phyloP scores from a whole-genome alignment of 2,329 filamentous ascomycete genomes.

The Fusarium buxicola region DNA sequence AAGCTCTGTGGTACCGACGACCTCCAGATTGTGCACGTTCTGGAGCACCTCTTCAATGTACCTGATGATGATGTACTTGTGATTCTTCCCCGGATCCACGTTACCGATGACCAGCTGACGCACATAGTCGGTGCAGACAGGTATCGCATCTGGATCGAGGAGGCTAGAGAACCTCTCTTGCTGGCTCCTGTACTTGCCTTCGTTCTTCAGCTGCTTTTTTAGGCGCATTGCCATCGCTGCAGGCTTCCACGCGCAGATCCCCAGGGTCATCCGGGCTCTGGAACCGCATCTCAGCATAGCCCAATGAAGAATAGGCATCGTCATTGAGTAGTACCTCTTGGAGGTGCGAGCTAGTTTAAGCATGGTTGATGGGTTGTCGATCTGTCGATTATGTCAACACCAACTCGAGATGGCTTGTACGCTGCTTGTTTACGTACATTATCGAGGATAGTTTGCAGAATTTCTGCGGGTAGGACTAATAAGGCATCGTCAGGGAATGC shows the following conservation, averaged over 20 bases:
- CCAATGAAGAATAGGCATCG: constrained; percentile 1
- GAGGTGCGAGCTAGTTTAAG: constrained; percentile 15
- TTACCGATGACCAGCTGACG: neutral
- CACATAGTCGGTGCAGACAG: constrained; percentile 4
- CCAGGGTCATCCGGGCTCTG: neutral
- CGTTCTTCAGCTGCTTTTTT: constrained; percentile 8
- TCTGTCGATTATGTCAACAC: neutral
- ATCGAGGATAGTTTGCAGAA: neutral
- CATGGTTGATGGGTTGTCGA: neutral
- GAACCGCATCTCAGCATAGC: neutral
- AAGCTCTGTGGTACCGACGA: neutral
- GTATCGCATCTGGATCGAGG: neutral
- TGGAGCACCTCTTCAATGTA: constrained; percentile 18
- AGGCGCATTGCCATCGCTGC: constrained; percentile 11
- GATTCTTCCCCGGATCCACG: neutral
- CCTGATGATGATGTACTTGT: neutral
- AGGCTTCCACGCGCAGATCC: constrained; percentile 3
- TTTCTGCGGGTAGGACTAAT: constrained; percentile 8
- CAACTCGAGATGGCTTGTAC: accelerated
- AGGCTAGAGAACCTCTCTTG: neutral
- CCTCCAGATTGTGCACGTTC: constrained; percentile 3
- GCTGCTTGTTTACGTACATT: neutral
- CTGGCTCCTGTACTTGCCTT: neutral
- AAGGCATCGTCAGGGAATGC: neutral
- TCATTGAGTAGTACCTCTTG: constrained; percentile 2